phyloP scores from a whole-genome alignment of 108 stramenopile species.

The Bacterosira constricta region DNA sequence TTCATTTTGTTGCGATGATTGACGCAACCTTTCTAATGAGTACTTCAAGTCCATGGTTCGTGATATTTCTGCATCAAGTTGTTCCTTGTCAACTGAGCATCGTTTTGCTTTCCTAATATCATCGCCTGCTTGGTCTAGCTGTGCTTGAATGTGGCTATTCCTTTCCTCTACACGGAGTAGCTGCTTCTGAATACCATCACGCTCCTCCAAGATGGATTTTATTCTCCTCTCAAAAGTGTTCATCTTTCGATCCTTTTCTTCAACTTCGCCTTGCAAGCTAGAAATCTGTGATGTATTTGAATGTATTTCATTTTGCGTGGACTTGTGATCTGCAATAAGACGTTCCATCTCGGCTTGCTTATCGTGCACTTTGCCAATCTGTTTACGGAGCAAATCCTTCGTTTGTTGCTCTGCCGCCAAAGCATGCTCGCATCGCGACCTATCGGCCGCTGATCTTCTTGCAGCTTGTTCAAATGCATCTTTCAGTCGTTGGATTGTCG shows the following conservation, averaged over 20 bases:
- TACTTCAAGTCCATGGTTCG: slow-evolving; percentile 9
- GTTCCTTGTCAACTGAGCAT: slow-evolving; percentile 3
- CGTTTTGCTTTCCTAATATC: slow-evolving; percentile 9
- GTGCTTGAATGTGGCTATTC: slow-evolving; percentile 17
- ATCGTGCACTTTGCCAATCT: slow-evolving; percentile 15
- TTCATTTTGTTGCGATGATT: slow-evolving; percentile 21
- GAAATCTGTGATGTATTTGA: slow-evolving; percentile 6
- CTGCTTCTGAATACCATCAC: slow-evolving; percentile 15
- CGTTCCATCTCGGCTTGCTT: slow-evolving; percentile 9
- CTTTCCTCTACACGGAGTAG: slow-evolving; percentile 13
- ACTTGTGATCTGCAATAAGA: slow-evolving; percentile 1
- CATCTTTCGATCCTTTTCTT: slow-evolving; percentile 27
- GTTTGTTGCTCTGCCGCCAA: slow-evolving; percentile 23
- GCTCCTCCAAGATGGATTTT: slow-evolving; percentile 24
- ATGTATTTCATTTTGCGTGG: not conserved
- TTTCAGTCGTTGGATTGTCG: slow-evolving; percentile 37
- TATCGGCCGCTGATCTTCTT: slow-evolving; percentile 32
- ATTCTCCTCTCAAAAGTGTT: slow-evolving; percentile 10
- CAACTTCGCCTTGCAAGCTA: not conserved
- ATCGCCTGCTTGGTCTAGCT: slow-evolving; percentile 21
- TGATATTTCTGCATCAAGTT: slow-evolving; percentile 17
- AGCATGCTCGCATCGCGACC: slow-evolving; percentile 32
- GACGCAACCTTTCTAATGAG: slow-evolving; percentile 18
- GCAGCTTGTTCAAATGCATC: slow-evolving; percentile 35
- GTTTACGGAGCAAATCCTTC: slow-evolving; percentile 25